Evolutionary conservation across 139 green algal genomes (phyloP).

Genomic region (Micractinium conductrix): DNA sequence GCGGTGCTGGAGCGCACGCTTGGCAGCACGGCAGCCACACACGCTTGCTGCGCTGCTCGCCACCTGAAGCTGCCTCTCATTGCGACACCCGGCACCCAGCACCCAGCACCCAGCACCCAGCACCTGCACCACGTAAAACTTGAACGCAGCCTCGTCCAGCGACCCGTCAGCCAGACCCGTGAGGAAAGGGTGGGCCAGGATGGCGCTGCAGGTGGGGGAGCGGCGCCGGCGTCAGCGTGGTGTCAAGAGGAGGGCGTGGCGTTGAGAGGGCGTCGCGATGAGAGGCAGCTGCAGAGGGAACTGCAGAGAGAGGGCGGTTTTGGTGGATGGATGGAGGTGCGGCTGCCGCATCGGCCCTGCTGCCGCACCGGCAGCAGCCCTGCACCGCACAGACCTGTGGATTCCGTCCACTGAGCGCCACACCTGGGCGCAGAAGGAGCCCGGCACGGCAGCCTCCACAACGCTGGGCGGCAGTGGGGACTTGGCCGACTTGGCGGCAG

Average conservation of each 20-base stretch:
- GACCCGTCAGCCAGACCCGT: conserved; percentile 3
- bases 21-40: too few species aligned
- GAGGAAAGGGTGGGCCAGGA: conserved; percentile 29
- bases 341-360: too few species aligned
- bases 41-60: too few species aligned
- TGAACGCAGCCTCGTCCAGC: not conserved
- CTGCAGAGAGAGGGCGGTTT: not conserved
- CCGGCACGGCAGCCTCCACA: not conserved
- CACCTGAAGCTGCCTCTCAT: too few species aligned
- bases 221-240: too few species aligned
- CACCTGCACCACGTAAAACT: conserved; percentile 15
- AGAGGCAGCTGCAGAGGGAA: not conserved
- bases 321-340: too few species aligned
- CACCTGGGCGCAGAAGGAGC: conserved; percentile 13
- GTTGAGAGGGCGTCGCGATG: too few species aligned
- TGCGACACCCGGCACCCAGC: too few species aligned
- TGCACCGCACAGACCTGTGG: not conserved
- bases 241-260: not conserved
- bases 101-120: not conserved
- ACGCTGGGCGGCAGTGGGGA: not conserved
- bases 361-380: not conserved
- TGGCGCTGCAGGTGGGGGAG: not conserved
- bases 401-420: not conserved
- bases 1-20: too few species aligned
- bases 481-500: not conserved